These are phyloP conservation scores for Picocystis sp. DNA, from an alignment of 163 green algal species.

Conservation along the genomic window DNA sequence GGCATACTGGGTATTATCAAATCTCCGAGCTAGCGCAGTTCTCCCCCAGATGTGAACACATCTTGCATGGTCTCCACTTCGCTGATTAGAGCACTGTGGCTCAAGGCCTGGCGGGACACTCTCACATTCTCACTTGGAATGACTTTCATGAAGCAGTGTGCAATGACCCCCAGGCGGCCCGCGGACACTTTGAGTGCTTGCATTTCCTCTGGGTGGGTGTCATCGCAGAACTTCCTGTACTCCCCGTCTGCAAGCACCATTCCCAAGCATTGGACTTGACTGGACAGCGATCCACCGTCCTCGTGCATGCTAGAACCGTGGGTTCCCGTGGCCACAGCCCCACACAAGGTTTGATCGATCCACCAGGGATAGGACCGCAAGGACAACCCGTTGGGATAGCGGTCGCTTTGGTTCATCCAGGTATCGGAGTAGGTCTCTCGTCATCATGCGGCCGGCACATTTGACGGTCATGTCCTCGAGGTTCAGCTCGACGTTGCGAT, in stretches of 20 bases:
- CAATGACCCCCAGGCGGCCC: slow-evolving; percentile 62
- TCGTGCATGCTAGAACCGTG: slow-evolving; percentile 57
- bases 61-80: no score
- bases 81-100: no score
- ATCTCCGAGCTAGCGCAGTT: no score
- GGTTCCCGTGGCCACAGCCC: slow-evolving; percentile 59
- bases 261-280: slow-evolving; percentile 39
- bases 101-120: no score
- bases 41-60: no score
- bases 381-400: no score
- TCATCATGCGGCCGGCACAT: no score
- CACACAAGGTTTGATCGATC: slow-evolving; percentile 69
- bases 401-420: no score
- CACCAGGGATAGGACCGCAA: slow-evolving; percentile 18
- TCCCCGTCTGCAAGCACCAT: slow-evolving; percentile 65
- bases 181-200: slow-evolving; percentile 30
- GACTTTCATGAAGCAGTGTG: slow-evolving; percentile 48
- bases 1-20: no score
- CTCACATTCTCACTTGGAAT: slow-evolving; percentile 10
- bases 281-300: slow-evolving; percentile 4
- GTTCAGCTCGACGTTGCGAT: no score
- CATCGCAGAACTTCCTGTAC: slow-evolving; percentile 27
- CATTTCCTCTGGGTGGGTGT: slow-evolving; percentile 45
- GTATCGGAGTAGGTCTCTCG: no score
- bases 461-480: no score